These are phyloP conservation scores for Saururus chinensis DNA, from an alignment of 164 flowering plant species.

Conservation along the genomic window DNA sequence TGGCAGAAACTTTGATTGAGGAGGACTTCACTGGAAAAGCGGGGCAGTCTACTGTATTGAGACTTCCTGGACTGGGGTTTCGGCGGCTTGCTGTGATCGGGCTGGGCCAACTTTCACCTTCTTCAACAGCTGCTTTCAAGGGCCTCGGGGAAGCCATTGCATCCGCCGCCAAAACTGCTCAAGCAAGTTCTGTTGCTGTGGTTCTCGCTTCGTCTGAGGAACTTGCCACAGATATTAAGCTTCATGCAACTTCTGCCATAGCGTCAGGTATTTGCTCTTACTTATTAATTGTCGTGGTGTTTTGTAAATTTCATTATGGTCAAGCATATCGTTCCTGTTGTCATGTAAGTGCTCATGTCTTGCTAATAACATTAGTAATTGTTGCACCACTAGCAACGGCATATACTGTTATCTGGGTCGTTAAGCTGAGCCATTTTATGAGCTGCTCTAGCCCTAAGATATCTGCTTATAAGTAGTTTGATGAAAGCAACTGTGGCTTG, in stretches of 20 bases:
- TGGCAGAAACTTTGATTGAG: slow-evolving; percentile 74
- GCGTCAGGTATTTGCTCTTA: slow-evolving; percentile 47
- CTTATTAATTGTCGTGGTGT: neutral
- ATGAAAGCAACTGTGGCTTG: too few relatives aligned
- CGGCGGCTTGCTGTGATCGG: slow-evolving; percentile 81
- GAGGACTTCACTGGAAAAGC: slow-evolving; percentile 91
- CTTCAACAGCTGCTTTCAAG: slow-evolving; percentile 19
- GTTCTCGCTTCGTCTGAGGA: slow-evolving; percentile 66
- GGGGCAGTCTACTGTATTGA: slow-evolving; percentile 72
- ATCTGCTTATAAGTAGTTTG: too few relatives aligned
- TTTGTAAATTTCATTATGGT: too few relatives aligned
- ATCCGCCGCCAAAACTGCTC: slow-evolving; percentile 67
- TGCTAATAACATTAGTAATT: too few relatives aligned
- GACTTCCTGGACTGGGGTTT: slow-evolving; percentile 71
- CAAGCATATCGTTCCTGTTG: too few relatives aligned
- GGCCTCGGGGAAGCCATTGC: slow-evolving; percentile 67
- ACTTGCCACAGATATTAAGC: slow-evolving; percentile 49
- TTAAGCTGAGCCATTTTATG: too few relatives aligned
- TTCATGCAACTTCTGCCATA: slow-evolving; percentile 57
- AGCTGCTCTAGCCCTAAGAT: too few relatives aligned
- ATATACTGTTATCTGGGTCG: too few relatives aligned
- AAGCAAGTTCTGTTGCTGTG: slow-evolving; percentile 62
- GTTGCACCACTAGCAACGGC: too few relatives aligned
- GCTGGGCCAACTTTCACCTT: slow-evolving; percentile 41
- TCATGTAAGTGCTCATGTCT: too few relatives aligned